A percentile compares a stretch with the other conserved stretches of the same genome.
Evolutionary conservation across 208 protist genomes (phyloP).

Genomic region (Wallacemonas sp.): DNA sequence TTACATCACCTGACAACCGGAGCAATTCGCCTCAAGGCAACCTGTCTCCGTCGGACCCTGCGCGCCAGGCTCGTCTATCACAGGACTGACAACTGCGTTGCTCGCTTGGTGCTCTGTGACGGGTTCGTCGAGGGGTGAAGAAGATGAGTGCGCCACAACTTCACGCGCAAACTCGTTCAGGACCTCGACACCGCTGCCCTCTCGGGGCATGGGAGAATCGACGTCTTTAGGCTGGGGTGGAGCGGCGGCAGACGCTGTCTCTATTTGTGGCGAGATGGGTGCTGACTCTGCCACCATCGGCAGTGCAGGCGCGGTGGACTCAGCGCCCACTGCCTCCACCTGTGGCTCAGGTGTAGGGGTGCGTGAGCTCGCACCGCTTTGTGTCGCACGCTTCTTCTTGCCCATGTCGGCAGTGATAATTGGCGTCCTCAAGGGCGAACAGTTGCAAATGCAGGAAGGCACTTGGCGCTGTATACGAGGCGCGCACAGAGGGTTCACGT

Average conservation of each 20-base stretch:
- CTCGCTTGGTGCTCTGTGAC: not conserved
- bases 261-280: no score
- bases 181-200: not conserved
- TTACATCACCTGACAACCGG: constrained; percentile 5
- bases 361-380: not conserved
- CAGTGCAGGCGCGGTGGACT: no score
- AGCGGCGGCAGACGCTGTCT: not conserved
- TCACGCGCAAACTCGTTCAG: constrained; percentile 7
- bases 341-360: not conserved
- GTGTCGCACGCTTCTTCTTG: not conserved
- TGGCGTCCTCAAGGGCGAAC: not conserved
- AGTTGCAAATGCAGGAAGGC: no score
- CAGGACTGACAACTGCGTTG: not conserved
- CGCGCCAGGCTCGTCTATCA: not conserved
- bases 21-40: constrained; percentile 8
- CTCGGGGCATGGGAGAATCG: not conserved
- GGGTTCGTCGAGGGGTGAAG: not conserved
- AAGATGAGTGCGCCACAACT: not conserved
- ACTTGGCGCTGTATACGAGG: no score
- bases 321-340: no score
- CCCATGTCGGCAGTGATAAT: not conserved
- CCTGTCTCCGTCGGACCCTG: not conserved
- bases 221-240: not conserved
- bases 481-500: no score
- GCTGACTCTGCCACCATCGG: no score